Conservation (phyloP, 257 asterid species). For the Ocimum tenuiflorum region DNA sequence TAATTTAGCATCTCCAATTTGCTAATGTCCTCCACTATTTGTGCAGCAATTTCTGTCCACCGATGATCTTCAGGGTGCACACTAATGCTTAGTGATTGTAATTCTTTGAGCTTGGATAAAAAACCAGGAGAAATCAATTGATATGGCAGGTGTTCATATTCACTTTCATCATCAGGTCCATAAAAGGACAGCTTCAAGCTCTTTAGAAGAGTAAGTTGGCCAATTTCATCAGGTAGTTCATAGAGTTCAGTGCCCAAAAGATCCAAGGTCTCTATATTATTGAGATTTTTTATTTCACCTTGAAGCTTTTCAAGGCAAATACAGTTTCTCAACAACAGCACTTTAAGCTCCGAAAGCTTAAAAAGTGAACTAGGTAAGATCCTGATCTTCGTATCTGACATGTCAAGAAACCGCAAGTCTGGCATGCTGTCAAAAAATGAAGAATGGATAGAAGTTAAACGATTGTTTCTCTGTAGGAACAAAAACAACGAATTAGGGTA, state of each 20-base stretch:
- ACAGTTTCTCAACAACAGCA: conserved; percentile 21
- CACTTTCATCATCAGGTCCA: conserved; percentile 28
- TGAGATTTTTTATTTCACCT: not conserved
- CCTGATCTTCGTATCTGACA: conserved; percentile 24
- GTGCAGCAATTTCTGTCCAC: conserved; percentile 15
- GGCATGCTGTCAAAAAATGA: conserved; percentile 18
- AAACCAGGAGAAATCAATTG: conserved; percentile 8
- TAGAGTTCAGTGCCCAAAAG: conserved; percentile 24
- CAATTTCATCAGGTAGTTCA: conserved; percentile 18
- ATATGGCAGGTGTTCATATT: conserved; percentile 4
- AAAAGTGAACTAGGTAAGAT: conserved; percentile 24
- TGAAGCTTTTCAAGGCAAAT: conserved; percentile 12
- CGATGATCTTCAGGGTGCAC: conserved; percentile 32
- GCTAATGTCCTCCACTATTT: not conserved
- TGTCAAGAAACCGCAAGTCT: conserved; percentile 19
- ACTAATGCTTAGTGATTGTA: conserved; percentile 16
- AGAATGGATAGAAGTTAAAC: conserved; percentile 13
- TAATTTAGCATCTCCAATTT: conserved; percentile 6
- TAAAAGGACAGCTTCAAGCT: conserved; percentile 23
- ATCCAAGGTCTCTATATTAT: conserved; percentile 24
- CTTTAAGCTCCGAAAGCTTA: conserved; percentile 17
- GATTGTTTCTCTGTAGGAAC: conserved; percentile 26
- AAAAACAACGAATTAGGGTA: conserved; percentile 10
- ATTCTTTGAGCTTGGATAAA: conserved; percentile 18
- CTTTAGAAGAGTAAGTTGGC: conserved; percentile 12